These are phyloP conservation scores for Leucogyrophana mollusca DNA, from an alignment of 768 basidiomycete species.

Conservation along the genomic window DNA sequence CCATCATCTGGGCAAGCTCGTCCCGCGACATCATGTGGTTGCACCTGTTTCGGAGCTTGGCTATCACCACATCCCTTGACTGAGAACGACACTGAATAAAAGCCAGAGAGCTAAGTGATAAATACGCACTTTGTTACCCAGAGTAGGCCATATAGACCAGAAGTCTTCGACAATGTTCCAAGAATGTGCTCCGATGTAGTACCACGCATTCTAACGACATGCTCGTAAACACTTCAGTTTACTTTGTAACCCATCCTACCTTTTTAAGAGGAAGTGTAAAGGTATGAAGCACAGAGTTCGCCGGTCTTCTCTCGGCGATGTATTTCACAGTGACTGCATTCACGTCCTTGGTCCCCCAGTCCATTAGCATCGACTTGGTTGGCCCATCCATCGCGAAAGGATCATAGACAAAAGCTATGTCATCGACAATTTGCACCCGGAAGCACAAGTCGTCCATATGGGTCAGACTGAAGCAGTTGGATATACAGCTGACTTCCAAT, in stretches of 20 bases:
- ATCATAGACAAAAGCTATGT: slow-evolving; percentile 52
- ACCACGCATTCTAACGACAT: slow-evolving; percentile 42
- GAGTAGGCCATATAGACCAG: slow-evolving; percentile 38
- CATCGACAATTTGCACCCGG: slow-evolving; percentile 36
- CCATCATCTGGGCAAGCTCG: slow-evolving; percentile 38
- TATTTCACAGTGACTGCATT: slow-evolving; percentile 35
- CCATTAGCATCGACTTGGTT: slow-evolving; percentile 44
- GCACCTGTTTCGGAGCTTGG: slow-evolving; percentile 36
- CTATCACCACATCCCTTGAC: slow-evolving; percentile 32
- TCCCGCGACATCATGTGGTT: slow-evolving; percentile 26
- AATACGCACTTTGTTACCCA: slow-evolving; percentile 33
- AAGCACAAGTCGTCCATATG: slow-evolving; percentile 40
- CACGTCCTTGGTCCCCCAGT: slow-evolving; percentile 44
- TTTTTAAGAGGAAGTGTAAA: slow-evolving; percentile 48
- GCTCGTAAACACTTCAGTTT: slow-evolving; percentile 3
- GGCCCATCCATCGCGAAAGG: slow-evolving; percentile 54
- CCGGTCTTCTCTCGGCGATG: slow-evolving; percentile 23
- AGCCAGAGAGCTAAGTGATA: too few relatives aligned
- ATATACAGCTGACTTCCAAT: background rate
- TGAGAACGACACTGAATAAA: slow-evolving; percentile 18
- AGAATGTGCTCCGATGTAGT: slow-evolving; percentile 48
- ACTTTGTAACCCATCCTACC: slow-evolving; percentile 27
- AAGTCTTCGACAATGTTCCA: slow-evolving; percentile 35
- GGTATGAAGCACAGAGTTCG: slow-evolving; percentile 41
- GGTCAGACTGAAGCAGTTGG: slow-evolving; percentile 27